Base-by-base conservation (phyloP, 805 yeast species). In the Teunomyces stri region DNA sequence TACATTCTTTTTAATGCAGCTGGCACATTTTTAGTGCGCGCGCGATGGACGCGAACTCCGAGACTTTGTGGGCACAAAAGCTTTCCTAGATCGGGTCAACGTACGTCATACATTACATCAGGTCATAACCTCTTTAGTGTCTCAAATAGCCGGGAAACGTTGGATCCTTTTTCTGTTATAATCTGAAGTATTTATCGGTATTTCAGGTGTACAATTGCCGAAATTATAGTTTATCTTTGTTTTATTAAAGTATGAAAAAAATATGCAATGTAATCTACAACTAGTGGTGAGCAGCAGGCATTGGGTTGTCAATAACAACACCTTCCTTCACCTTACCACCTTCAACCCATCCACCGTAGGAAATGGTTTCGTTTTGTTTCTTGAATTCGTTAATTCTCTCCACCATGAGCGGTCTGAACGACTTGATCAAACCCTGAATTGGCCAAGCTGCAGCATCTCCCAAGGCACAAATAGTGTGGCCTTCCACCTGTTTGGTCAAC, bases 361-460 rank as follows among this genome's bases (percentile, higher is more conserved):
- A 59, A 42, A 85, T 79, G 18, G 69, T 54, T 51, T 74, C 65
- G 51, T 80, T 78, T 43, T 74, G 67, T 51, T 72, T 64, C 54
- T 80, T 74, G 74, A 75, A 89, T 60, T 85, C 69, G 53, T 79
- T 74, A 61, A 89, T 84, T 71, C 91, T 81, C 51, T 84, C 88
- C 59, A 82, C 83, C 79, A 88, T 82, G 54, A 82, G 81, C 12
- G 96, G 96, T 66, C 89, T 80, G 79, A 89, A 88, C 54, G 87
- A 84, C 67, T 85, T 84, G 58, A 89, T 86, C 55, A 88, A 79
- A 49, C 96, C 96, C 72, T 89, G 96, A 52, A 89, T 79, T 39
- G 96, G 96, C 96, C 96, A 88, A 27, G 94, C 90, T 49, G 95
- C 89, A 29, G 96, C 96, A 63, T 88, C 96, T 50, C 96, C 96